Evolutionary conservation across 1,284 basidiomycete genomes (phyloP).

Genomic region (Dichomitus squalens): DNA sequence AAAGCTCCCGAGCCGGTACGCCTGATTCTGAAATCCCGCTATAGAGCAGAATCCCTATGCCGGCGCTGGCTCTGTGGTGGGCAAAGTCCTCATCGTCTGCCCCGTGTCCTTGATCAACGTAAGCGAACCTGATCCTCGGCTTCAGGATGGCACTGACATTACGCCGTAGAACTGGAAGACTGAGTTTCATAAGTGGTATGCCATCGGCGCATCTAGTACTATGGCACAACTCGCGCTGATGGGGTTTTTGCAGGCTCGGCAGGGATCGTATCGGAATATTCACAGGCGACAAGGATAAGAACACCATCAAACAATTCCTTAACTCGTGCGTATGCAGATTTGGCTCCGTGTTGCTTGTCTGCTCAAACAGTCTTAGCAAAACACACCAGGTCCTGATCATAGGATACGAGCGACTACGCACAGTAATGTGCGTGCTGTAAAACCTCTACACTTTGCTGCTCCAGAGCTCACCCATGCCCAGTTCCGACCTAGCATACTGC

Average conservation of each 20-base stretch:
- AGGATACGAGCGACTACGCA: slow-evolving; percentile 91
- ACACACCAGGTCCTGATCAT: slow-evolving; percentile 89
- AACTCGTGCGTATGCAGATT: slow-evolving; percentile 53
- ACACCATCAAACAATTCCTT: slow-evolving; percentile 71
- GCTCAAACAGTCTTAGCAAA: slow-evolving; percentile 45
- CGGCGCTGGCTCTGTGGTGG: slow-evolving; percentile 58
- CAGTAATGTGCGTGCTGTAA: slow-evolving; percentile 61
- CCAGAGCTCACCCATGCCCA: slow-evolving; percentile 28
- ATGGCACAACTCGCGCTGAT: background rate
- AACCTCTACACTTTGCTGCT: background rate
- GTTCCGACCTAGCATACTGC: slow-evolving; percentile 65
- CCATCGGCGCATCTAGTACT: background rate
- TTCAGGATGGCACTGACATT: background rate
- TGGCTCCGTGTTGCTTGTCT: background rate
- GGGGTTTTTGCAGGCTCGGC: slow-evolving; percentile 56
- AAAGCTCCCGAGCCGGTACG: background rate
- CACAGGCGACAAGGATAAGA: slow-evolving; percentile 79
- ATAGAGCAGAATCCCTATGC: slow-evolving; percentile 86
- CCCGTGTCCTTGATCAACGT: slow-evolving; percentile 91
- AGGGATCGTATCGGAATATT: slow-evolving; percentile 81
- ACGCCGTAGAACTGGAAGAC: slow-evolving; percentile 85
- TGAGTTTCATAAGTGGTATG: slow-evolving; percentile 92
- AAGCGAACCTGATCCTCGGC: slow-evolving; percentile 24
- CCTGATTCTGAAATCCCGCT: background rate
- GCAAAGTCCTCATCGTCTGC: slow-evolving; percentile 90